Base-by-base conservation (phyloP, 371 early-diverging fungal species). In the Rhizomucor pusillus region DNA sequence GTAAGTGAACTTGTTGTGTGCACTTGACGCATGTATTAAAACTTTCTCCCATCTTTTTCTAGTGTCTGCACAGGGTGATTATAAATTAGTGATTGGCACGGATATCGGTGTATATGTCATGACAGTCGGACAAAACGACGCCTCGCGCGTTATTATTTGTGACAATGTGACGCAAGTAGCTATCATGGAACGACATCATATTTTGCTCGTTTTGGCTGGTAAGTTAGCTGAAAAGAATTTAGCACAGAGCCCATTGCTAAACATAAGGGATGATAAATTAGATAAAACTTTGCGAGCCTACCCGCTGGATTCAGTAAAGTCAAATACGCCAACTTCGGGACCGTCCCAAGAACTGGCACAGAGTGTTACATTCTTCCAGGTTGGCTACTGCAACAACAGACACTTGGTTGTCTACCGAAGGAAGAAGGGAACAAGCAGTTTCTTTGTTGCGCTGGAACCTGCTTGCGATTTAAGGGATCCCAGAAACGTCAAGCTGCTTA, bases 81-180 rank as follows among this genome's bases (percentile, higher is more conserved):
- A 69, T 13, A 75, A 84, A 47, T 75, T 90, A 39, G 87, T 86
- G 3, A 82, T 94, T 37, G 96, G 93, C 45, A 92, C 94, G 1
- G 94, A 94, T 49, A 66, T 72, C 4, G 96, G 95, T 22, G 79
- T 95, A 5, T 93, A 81, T 60, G 79, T 75, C 37, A 72, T 70
- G 34, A 62, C 68, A n/a, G 66, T 67, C 16, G 62, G 20, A 16
- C 60, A 50, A 48, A 9, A 41, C 43, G 54, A 43, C 24, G 57
- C 67, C 4, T 71, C 69, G 52, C 63, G 67, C 25, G 69, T 72
- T 2, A 51, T 78, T 36, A 51, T 63, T 19, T 72, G 67, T 20
- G 73, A 71, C 11, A 70, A 71, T 57, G 79, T 78, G 11, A 60
- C 66, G 5, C 75, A 75, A 41, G 47, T 75, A 53, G 73, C 62